Evolutionary conservation across 2,329 filamentous ascomycete species (phyloP).

Genomic region (Talaromyces islandicus): DNA sequence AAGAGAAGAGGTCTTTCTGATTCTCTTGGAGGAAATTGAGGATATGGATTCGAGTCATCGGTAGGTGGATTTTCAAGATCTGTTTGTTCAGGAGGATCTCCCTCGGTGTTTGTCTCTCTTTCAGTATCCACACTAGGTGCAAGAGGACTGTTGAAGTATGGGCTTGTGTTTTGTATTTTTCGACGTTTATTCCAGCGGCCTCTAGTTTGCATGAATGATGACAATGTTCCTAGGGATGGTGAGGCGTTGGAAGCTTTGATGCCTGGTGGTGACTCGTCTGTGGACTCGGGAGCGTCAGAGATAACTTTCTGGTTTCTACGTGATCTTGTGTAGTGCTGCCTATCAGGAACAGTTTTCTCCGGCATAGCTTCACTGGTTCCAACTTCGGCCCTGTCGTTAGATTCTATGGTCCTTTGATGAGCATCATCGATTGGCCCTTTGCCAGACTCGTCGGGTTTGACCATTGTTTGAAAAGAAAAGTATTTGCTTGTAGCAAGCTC

Average conservation of each 20-base stretch:
- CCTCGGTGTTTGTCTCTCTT: not conserved
- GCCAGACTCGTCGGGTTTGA: not conserved
- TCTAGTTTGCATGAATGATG: conserved; percentile 47
- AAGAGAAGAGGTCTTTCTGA: not conserved
- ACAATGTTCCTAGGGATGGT: conserved; percentile 39
- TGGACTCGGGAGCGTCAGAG: not conserved
- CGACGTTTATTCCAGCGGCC: conserved; percentile 25
- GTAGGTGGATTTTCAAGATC: not conserved
- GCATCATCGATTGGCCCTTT: not conserved
- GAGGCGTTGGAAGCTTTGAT: not conserved
- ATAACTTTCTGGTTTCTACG: not conserved
- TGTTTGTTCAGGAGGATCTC: not conserved
- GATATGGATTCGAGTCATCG: not conserved
- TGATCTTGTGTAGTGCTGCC: not conserved
- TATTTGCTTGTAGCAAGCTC: not conserved
- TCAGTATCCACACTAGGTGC: not conserved
- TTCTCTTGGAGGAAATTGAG: not conserved
- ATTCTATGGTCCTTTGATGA: not conserved
- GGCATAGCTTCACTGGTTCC: not conserved
- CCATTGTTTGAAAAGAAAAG: not conserved
- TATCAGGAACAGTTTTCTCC: not conserved
- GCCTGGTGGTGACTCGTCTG: not conserved
- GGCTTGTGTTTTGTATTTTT: conserved; percentile 18
- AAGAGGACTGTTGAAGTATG: conserved; percentile 17
- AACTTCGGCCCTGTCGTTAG: not conserved